phyloP scores from a whole-genome alignment of 306 rosid species.

The Quillaja saponaria region DNA sequence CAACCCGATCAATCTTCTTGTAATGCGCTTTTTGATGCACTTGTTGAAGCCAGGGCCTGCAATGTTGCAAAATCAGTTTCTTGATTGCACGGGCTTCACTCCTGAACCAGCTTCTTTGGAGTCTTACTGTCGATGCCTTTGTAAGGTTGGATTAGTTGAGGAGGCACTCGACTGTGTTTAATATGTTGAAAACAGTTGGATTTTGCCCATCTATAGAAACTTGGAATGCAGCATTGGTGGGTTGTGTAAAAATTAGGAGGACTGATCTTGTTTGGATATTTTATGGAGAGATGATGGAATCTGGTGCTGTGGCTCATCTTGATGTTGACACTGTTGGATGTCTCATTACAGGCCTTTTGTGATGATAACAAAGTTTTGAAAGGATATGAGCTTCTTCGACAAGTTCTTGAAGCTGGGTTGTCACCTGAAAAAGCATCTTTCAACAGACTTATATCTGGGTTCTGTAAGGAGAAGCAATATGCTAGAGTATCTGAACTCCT shows the following conservation, averaged over 20 bases:
- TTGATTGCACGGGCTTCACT: constrained; percentile 42
- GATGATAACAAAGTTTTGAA: constrained; percentile 40
- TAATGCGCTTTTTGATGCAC: constrained; percentile 49
- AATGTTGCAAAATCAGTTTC: constrained; percentile 53
- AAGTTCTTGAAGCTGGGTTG: constrained; percentile 56
- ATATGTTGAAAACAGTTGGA: constrained; percentile 39
- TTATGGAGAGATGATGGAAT: constrained; percentile 59
- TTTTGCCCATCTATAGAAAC: constrained; percentile 51
- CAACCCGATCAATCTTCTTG: constrained; percentile 49
- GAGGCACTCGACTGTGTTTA: constrained; percentile 54
- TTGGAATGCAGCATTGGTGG: constrained; percentile 57
- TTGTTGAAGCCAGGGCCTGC: constrained; percentile 62
- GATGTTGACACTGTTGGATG: constrained; percentile 55
- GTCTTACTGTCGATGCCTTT: constrained; percentile 49
- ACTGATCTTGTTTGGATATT: constrained; percentile 65
- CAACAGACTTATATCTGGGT: constrained; percentile 52
- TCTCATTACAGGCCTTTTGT: constrained; percentile 65
- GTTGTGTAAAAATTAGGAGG: constrained; percentile 55
- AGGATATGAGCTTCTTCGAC: constrained; percentile 65
- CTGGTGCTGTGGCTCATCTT: constrained; percentile 48
- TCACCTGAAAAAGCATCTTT: constrained; percentile 52
- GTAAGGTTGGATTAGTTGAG: constrained; percentile 52
- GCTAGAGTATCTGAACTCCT: constrained; percentile 58
- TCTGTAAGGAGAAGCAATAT: constrained; percentile 49
- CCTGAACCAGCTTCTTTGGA: constrained; percentile 57